phyloP scores from a whole-genome alignment of 331 rosid genomes.

The Quercus tomentella region DNA sequence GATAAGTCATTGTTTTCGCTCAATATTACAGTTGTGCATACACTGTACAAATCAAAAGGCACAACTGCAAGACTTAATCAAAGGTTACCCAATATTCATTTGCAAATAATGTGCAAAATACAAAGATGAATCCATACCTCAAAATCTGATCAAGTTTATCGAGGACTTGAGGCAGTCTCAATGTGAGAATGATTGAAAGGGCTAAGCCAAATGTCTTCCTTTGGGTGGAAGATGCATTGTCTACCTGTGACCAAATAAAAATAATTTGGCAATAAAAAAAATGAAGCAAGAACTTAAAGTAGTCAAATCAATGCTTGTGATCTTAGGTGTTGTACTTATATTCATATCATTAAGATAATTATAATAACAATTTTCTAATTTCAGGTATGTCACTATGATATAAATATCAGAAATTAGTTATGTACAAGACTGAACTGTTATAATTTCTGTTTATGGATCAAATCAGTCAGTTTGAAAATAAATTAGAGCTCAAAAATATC shows the following conservation, averaged over 20 bases:
- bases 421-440: not conserved
- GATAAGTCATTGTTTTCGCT: constrained; percentile 60
- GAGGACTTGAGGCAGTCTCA: constrained; percentile 90
- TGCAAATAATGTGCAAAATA: constrained; percentile 12
- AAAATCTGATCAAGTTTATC: constrained; percentile 91
- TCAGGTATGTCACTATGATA: not conserved
- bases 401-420: not conserved
- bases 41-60: constrained; percentile 45
- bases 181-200: constrained; percentile 76
- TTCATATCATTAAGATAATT: not conserved
- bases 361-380: not conserved
- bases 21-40: constrained; percentile 86
- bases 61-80: constrained; percentile 11
- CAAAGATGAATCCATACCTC: constrained; percentile 51
- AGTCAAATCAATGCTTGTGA: not conserved
- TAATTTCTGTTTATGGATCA: not conserved
- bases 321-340: not conserved
- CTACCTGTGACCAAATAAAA: constrained; percentile 54
- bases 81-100: constrained; percentile 10
- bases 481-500: not conserved
- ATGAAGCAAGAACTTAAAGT: constrained; percentile 16
- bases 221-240: constrained; percentile 83
- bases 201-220: constrained; percentile 84
- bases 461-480: not conserved
- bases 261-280: not conserved